Conservation (phyloP, 129 eudicot genomes). For the Chrysanthemum seticuspe region DNA sequence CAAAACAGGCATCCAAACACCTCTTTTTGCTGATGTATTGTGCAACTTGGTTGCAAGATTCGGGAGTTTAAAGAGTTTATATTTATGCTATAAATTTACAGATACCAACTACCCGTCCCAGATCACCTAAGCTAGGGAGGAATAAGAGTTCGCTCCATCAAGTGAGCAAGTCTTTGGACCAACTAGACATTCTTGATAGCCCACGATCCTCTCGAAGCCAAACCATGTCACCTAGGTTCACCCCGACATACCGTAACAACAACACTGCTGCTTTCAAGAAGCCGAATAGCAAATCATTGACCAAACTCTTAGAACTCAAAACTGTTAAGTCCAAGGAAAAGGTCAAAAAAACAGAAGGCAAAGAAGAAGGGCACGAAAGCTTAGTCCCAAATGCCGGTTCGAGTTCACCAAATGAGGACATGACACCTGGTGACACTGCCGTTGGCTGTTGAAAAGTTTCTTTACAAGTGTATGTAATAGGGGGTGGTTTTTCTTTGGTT, state of each 20-base stretch:
- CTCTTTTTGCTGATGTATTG: not conserved
- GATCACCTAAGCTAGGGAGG: constrained; percentile 88
- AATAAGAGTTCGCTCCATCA: constrained; percentile 40
- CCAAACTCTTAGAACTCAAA: constrained; percentile 32
- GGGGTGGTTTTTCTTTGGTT: constrained; percentile 20
- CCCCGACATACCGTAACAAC: constrained; percentile 30
- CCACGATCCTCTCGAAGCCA: constrained; percentile 35
- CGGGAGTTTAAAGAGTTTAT: not conserved
- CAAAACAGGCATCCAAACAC: not conserved
- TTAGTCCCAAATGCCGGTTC: constrained; percentile 12
- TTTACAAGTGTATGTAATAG: not conserved
- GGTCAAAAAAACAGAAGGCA: constrained; percentile 22
- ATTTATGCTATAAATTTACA: constrained; percentile 20
- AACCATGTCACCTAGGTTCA: constrained; percentile 34
- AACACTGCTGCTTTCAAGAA: constrained; percentile 39
- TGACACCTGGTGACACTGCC: constrained; percentile 29
- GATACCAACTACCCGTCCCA: constrained; percentile 80
- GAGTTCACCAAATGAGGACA: constrained; percentile 24
- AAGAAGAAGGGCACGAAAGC: constrained; percentile 29
- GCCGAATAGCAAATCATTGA: constrained; percentile 39
- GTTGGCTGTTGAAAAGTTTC: constrained; percentile 41
- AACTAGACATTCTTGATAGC: constrained; percentile 35
- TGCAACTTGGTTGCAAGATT: constrained; percentile 7
- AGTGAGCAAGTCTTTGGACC: constrained; percentile 30
- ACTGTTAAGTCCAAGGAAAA: constrained; percentile 39